Conservation (phyloP, 345 rosid genomes). For the Gossypium herbaceum region DNA sequence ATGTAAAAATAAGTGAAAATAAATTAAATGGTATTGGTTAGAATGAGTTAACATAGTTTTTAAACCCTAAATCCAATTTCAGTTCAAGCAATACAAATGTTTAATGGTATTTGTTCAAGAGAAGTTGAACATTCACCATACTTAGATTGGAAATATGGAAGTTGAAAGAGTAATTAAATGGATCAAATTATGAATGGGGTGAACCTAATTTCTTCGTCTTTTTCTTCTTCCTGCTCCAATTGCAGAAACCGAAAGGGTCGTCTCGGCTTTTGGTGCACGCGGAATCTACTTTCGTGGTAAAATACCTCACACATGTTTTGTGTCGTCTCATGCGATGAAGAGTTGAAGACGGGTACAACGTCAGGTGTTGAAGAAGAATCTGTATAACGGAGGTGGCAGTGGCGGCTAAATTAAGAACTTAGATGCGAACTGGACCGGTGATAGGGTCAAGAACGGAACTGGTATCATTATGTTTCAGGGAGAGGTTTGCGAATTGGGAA, state of each 20-base stretch:
- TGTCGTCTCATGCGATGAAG: neutral
- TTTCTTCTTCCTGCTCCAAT: neutral
- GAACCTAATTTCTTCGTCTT: neutral
- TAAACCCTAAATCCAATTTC: neutral
- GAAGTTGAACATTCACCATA: neutral
- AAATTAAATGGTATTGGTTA: too few species aligned
- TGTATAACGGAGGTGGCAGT: neutral
- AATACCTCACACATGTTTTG: neutral
- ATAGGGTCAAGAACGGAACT: slow-evolving; percentile 54
- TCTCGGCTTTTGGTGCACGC: neutral
- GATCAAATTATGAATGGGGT: neutral
- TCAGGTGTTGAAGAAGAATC: neutral
- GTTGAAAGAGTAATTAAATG: neutral
- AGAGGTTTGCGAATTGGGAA: slow-evolving; percentile 77
- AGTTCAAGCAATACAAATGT: neutral
- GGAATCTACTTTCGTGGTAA: neutral
- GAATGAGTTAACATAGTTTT: neutral
- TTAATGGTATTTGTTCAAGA: neutral
- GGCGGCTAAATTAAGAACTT: slow-evolving; percentile 32
- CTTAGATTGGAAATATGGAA: neutral
- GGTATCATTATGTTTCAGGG: slow-evolving; percentile 63
- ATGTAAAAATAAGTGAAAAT: too few species aligned
- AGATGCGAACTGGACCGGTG: slow-evolving; percentile 55
- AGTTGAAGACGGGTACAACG: neutral
- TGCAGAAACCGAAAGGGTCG: neutral